These are phyloP conservation scores for Forsythia suspensa DNA, from an alignment of 257 asterid genomes.

Conservation along the genomic window DNA sequence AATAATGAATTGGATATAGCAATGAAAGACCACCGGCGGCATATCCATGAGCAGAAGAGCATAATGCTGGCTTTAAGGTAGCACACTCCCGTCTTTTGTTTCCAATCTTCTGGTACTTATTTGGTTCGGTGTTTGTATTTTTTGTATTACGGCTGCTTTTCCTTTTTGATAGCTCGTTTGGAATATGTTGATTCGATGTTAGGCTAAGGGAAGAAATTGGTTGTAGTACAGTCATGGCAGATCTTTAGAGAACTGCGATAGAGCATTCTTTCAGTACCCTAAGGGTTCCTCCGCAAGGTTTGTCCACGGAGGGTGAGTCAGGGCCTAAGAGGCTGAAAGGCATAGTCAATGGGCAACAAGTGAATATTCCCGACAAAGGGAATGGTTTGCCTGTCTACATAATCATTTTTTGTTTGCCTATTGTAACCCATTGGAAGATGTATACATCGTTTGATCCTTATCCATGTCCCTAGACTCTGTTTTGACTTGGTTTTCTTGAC, in stretches of 20 bases:
- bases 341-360: too few species aligned
- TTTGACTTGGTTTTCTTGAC: slow-evolving; percentile 15
- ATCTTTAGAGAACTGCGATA: background rate
- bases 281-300: too few species aligned
- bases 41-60: slow-evolving; percentile 76
- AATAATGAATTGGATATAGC: slow-evolving; percentile 68
- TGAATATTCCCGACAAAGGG: background rate
- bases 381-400: background rate
- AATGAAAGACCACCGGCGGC: slow-evolving; percentile 67
- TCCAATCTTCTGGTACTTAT: slow-evolving; percentile 6
- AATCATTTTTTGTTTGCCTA: background rate
- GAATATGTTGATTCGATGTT: background rate
- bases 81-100: background rate
- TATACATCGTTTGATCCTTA: background rate
- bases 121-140: background rate
- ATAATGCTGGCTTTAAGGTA: slow-evolving; percentile 95
- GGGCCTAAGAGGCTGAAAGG: too few species aligned
- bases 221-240: background rate
- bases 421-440: background rate
- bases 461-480: background rate
- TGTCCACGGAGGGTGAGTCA: too few species aligned
- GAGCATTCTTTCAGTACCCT: background rate
- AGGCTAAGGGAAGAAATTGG: background rate
- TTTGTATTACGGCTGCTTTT: background rate
- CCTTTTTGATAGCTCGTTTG: background rate